Evolutionary conservation across 805 yeast species (phyloP).

Genomic region (Pichia insulana): DNA sequence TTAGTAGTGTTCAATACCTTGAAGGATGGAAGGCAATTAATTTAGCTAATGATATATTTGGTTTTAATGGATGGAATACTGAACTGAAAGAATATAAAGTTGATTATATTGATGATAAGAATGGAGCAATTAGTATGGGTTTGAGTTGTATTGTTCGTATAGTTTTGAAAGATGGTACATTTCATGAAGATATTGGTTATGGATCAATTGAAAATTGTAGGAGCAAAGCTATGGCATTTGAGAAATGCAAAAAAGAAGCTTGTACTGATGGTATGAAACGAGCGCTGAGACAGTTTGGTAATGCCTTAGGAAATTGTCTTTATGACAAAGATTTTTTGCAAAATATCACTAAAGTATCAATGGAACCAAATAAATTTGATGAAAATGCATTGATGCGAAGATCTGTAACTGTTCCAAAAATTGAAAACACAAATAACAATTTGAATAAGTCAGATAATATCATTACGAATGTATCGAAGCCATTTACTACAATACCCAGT

Average conservation of each 20-base stretch:
- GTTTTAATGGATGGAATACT: conserved; percentile 77
- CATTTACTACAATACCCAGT: too few species aligned
- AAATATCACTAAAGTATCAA: conserved; percentile 37
- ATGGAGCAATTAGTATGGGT: conserved; percentile 54
- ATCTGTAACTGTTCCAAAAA: conserved; percentile 1
- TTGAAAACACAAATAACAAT: neutral
- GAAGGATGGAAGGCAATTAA: conserved; percentile 83
- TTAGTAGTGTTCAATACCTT: conserved; percentile 57
- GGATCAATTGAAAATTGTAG: conserved; percentile 68
- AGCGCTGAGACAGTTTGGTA: conserved; percentile 72
- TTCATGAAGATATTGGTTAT: conserved; percentile 67
- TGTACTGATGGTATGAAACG: conserved; percentile 78
- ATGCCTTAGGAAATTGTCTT: conserved; percentile 74
- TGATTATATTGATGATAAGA: conserved; percentile 60
- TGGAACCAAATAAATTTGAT: conserved; percentile 23
- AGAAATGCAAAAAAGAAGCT: conserved; percentile 77
- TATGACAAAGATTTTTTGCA: conserved; percentile 63
- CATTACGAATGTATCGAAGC: neutral
- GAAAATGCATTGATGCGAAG: conserved; percentile 26
- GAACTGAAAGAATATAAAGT: conserved; percentile 58
- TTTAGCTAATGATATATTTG: conserved; percentile 73
- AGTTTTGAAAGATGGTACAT: conserved; percentile 72
- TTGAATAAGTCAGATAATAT: neutral
- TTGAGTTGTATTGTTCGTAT: conserved; percentile 65
- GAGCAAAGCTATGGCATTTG: conserved; percentile 63